These are phyloP conservation scores for Cutaneotrichosporon cutaneum DNA, from an alignment of 1,284 basidiomycete genomes.

Conservation along the genomic window DNA sequence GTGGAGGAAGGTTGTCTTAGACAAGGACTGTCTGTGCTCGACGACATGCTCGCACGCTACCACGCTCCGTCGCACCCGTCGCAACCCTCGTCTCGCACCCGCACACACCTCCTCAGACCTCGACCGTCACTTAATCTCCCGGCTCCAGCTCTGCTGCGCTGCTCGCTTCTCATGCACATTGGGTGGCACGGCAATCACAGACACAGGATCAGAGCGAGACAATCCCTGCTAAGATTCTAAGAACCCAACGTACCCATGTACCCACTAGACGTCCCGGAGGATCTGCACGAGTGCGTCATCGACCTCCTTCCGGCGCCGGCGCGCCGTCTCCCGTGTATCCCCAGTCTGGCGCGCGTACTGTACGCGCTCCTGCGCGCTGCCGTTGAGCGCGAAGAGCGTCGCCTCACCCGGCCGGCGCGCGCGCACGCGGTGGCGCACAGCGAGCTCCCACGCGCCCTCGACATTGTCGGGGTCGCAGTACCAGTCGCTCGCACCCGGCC, in stretches of 20 bases:
- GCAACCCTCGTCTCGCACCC: background rate
- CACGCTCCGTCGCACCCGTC: background rate
- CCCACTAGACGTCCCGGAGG: constrained; percentile 10
- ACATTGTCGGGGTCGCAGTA: constrained; percentile 40
- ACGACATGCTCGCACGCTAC: background rate
- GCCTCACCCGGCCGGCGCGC: constrained; percentile 32
- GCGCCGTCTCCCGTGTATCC: constrained; percentile 2
- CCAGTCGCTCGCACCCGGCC: constrained; percentile 29
- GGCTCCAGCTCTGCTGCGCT: background rate
- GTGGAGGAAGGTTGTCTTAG: background rate
- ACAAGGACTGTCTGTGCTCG: background rate
- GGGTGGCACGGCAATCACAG: background rate
- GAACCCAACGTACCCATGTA: background rate
- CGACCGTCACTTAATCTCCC: background rate
- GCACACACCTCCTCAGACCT: background rate
- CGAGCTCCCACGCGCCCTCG: constrained; percentile 33
- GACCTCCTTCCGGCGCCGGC: constrained; percentile 16
- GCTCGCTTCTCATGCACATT: background rate
- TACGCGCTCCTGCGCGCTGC: constrained; percentile 25
- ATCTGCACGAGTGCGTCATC: constrained; percentile 33
- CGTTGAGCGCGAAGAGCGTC: constrained; percentile 40
- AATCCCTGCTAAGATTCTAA: background rate
- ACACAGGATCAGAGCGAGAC: background rate
- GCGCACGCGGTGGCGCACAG: constrained; percentile 36
- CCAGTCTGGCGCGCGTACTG: constrained; percentile 13